Evolutionary conservation across 2,329 filamentous ascomycete species (phyloP).

Genomic region (Stagonosporopsis cucurbitacearum): DNA sequence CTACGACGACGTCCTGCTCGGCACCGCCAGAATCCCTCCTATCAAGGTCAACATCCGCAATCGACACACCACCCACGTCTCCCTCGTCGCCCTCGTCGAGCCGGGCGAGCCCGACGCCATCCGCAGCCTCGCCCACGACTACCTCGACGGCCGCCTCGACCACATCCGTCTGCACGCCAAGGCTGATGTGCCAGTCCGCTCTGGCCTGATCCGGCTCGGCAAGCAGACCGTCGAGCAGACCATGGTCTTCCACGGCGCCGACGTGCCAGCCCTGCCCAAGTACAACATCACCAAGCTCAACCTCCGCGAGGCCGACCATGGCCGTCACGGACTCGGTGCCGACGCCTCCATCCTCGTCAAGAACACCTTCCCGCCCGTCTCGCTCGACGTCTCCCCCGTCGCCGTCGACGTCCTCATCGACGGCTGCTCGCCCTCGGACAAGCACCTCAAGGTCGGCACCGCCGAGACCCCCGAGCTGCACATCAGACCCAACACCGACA

Average conservation of each 20-base stretch:
- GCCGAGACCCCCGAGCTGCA: constrained; percentile 72
- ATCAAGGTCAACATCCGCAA: constrained; percentile 79
- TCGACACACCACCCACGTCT: constrained; percentile 76
- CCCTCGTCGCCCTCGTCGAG: constrained; percentile 77
- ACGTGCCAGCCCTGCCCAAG: constrained; percentile 78
- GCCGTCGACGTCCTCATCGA: constrained; percentile 85
- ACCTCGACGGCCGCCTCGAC: constrained; percentile 79
- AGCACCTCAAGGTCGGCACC: constrained; percentile 79
- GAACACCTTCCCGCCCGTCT: constrained; percentile 82
- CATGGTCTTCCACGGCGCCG: constrained; percentile 75
- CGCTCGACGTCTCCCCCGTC: constrained; percentile 77
- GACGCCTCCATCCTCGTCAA: constrained; percentile 75
- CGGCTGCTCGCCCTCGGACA: constrained; percentile 74
- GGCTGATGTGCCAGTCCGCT: constrained; percentile 74
- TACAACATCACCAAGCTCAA: constrained; percentile 84
- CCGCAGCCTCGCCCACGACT: constrained; percentile 83
- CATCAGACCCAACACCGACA: constrained; percentile 70
- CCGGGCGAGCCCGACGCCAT: constrained; percentile 80
- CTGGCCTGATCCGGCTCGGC: constrained; percentile 80
- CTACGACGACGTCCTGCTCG: constrained; percentile 78
- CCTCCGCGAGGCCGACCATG: constrained; percentile 71
- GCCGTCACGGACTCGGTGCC: constrained; percentile 73
- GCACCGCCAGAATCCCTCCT: constrained; percentile 76
- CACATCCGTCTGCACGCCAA: constrained; percentile 75
- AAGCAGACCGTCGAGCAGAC: constrained; percentile 77